These are phyloP conservation scores for Suhomyces maxii DNA, from an alignment of 1,139 yeast species.

Conservation along the genomic window DNA sequence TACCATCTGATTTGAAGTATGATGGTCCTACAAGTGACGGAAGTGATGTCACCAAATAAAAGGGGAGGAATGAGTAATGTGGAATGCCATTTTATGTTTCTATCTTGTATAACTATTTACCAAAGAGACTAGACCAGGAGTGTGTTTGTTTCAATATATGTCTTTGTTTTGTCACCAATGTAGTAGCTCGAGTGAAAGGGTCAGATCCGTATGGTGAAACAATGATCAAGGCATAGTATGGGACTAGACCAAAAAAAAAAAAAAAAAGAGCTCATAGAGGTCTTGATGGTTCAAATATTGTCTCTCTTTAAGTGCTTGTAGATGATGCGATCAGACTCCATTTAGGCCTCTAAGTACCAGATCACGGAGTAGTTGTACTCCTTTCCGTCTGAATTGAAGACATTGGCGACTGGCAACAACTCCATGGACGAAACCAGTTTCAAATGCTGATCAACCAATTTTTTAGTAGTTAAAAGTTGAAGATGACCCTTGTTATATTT, in stretches of 20 bases:
- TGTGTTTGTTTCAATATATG: not conserved
- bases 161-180: too few species aligned
- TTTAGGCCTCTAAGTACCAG: slow-evolving; percentile 7
- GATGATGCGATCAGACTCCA: too few species aligned
- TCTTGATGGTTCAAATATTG: too few species aligned
- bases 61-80: slow-evolving; percentile 1
- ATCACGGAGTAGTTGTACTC: slow-evolving; percentile 23
- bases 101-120: slow-evolving; percentile 1
- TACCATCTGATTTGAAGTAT: slow-evolving; percentile 40
- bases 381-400: slow-evolving; percentile 21
- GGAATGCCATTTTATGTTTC: slow-evolving; percentile 4
- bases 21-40: slow-evolving; percentile 35
- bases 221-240: too few species aligned
- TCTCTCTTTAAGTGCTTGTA: too few species aligned
- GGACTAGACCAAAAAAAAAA: too few species aligned
- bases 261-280: too few species aligned
- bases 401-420: slow-evolving; percentile 27
- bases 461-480: slow-evolving; percentile 13
- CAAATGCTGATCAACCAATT: not conserved
- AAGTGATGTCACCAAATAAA: slow-evolving; percentile 18
- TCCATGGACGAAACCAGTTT: slow-evolving; percentile 15
- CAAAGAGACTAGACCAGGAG: not conserved
- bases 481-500: slow-evolving; percentile 10
- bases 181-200: too few species aligned
- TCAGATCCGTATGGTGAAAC: too few species aligned